phyloP scores from a whole-genome alignment of 768 basidiomycete species.

The Suillus subaureus region DNA sequence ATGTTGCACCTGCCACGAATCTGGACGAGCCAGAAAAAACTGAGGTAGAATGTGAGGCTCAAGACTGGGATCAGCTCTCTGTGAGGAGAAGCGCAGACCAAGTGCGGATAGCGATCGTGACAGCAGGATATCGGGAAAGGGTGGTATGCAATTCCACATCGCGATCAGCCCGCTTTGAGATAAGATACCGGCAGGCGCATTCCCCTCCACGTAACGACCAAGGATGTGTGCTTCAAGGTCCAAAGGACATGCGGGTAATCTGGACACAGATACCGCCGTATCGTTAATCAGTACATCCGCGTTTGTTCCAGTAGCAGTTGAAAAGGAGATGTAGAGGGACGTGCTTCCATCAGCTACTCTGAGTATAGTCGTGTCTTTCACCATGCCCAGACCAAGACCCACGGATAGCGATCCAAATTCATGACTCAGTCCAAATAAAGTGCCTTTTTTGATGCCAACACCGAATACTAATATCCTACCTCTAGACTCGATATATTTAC shows the following conservation, averaged over 20 bases:
- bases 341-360: no score
- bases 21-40: constrained; percentile 29
- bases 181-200: constrained; percentile 26
- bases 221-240: constrained; percentile 22
- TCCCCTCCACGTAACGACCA: constrained; percentile 8
- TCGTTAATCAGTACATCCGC: no score
- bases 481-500: no score
- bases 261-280: constrained; percentile 8
- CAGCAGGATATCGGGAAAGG: constrained; percentile 26
- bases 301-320: no score
- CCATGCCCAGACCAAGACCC: no score
- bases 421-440: no score
- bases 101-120: constrained; percentile 26
- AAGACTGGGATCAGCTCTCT: constrained; percentile 2
- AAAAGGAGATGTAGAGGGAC: no score
- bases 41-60: constrained; percentile 25
- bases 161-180: constrained; percentile 27
- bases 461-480: no score
- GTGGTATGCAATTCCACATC: constrained; percentile 32
- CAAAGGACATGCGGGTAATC: constrained; percentile 21
- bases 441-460: no score
- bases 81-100: constrained; percentile 20
- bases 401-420: no score
- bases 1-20: constrained; percentile 20
- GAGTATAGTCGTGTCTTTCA: no score